Evolutionary conservation across 257 asterid species (phyloP).

Genomic region (Solanum etuberosum): DNA sequence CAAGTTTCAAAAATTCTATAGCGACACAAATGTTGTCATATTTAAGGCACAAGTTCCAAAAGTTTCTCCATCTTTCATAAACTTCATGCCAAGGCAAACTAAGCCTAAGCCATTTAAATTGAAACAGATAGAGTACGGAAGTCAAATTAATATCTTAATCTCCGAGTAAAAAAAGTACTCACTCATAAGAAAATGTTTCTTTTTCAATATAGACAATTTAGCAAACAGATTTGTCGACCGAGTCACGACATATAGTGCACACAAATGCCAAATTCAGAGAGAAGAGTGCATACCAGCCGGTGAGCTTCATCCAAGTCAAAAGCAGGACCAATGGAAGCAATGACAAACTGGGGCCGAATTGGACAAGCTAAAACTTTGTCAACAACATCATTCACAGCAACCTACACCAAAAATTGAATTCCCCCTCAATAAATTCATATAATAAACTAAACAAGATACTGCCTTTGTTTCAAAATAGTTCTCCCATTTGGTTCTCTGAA

Average conservation of each 20-base stretch:
- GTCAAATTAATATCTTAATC: background rate
- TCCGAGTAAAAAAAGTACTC: background rate
- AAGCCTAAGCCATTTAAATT: background rate
- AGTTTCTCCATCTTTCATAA: background rate
- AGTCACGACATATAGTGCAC: background rate
- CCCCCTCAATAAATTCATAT: background rate
- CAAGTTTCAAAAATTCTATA: background rate
- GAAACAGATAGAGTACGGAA: background rate
- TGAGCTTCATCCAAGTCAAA: constrained; percentile 35
- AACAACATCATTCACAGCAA: constrained; percentile 65
- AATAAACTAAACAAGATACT: background rate
- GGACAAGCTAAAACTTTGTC: constrained; percentile 64
- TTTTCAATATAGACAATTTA: background rate
- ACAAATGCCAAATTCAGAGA: background rate
- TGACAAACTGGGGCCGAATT: constrained; percentile 78
- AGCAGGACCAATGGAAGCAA: constrained; percentile 52
- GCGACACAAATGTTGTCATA: background rate
- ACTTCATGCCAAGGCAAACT: background rate
- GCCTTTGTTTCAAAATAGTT: background rate
- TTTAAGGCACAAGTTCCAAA: background rate
- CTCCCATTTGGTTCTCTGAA: background rate
- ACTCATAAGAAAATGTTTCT: background rate
- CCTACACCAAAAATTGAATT: constrained; percentile 19
- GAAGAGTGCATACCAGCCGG: constrained; percentile 26
- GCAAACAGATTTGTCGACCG: background rate